phyloP scores from a whole-genome alignment of 345 rosid genomes.

The Citrus sp. region DNA sequence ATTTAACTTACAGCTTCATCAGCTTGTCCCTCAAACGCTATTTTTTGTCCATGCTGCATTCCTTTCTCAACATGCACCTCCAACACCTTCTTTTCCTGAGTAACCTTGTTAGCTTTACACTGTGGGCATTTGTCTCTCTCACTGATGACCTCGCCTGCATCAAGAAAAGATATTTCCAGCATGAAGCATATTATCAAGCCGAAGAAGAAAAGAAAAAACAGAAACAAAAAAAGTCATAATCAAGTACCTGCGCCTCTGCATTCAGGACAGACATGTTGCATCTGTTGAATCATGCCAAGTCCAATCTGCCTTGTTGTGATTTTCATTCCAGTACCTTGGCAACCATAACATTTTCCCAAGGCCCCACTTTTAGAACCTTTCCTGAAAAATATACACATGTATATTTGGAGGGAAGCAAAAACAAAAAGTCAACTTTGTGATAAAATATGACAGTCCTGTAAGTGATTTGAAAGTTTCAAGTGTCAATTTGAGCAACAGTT shows the following conservation, averaged over 20 bases:
- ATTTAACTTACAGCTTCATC: constrained; percentile 55
- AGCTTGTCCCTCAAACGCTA: constrained; percentile 52
- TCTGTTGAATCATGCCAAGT: constrained; percentile 51
- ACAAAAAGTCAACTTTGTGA: background rate
- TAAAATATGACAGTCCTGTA: background rate
- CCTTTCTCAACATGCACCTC: constrained; percentile 64
- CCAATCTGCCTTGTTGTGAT: constrained; percentile 43
- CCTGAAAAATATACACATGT: constrained; percentile 25
- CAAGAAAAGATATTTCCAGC: background rate
- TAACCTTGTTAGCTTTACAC: constrained; percentile 49
- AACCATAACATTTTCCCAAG: constrained; percentile 42
- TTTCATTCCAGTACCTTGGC: constrained; percentile 64
- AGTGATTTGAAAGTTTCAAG: background rate
- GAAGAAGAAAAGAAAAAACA: background rate
- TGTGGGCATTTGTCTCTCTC: constrained; percentile 53
- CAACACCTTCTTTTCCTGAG: constrained; percentile 51
- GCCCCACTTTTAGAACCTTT: constrained; percentile 60
- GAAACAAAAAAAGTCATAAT: background rate
- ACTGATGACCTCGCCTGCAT: constrained; percentile 47
- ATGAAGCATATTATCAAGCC: background rate
- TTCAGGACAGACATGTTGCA: constrained; percentile 58
- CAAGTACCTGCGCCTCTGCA: constrained; percentile 51
- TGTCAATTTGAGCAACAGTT: background rate
- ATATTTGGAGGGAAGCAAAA: background rate
- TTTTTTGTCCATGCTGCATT: constrained; percentile 51